A percentile compares a stretch with the other conserved stretches of the same genome.
Conservation (phyloP, 1,284 basidiomycete genomes). For the Inonotus hispidus region DNA sequence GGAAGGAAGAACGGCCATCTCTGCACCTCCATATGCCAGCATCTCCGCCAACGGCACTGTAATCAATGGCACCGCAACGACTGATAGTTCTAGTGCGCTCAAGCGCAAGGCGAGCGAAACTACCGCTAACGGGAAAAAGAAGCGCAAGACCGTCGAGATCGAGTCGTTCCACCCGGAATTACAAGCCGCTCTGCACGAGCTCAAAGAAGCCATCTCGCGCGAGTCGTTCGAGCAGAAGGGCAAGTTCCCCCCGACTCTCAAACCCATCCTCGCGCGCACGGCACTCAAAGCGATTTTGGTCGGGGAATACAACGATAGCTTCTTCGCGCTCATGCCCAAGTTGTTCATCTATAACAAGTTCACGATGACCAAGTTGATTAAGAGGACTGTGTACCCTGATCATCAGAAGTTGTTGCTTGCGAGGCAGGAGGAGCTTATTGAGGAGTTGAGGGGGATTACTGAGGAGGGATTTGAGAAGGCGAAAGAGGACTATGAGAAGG, state of each 20-base stretch:
- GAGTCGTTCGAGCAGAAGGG: slow-evolving; percentile 73
- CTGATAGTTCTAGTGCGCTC: slow-evolving; percentile 30
- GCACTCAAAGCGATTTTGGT: slow-evolving; percentile 73
- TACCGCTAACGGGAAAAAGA: slow-evolving; percentile 54
- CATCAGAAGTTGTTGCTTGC: slow-evolving; percentile 58
- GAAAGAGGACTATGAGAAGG: slow-evolving; percentile 68
- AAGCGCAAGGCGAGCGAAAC: slow-evolving; percentile 47
- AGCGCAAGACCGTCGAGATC: slow-evolving; percentile 57
- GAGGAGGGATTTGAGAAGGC: slow-evolving; percentile 61
- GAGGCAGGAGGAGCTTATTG: slow-evolving; percentile 58
- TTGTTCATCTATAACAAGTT: slow-evolving; percentile 93
- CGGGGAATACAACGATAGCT: slow-evolving; percentile 87
- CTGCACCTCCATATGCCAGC: slow-evolving; percentile 10
- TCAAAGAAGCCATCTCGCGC: slow-evolving; percentile 57
- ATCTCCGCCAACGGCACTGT: slow-evolving; percentile 2
- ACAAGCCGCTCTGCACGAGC: slow-evolving; percentile 53
- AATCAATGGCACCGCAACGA: slow-evolving; percentile 20
- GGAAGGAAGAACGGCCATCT: slow-evolving; percentile 25
- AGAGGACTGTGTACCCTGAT: slow-evolving; percentile 68
- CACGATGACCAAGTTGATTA: slow-evolving; percentile 86
- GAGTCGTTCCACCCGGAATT: slow-evolving; percentile 67
- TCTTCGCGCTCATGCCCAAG: slow-evolving; percentile 82
- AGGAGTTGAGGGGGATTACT: slow-evolving; percentile 52
- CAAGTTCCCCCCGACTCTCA: slow-evolving; percentile 84
- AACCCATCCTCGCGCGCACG: slow-evolving; percentile 65